Conservation (phyloP, 345 rosid species). For the Iberis pinnata region DNA sequence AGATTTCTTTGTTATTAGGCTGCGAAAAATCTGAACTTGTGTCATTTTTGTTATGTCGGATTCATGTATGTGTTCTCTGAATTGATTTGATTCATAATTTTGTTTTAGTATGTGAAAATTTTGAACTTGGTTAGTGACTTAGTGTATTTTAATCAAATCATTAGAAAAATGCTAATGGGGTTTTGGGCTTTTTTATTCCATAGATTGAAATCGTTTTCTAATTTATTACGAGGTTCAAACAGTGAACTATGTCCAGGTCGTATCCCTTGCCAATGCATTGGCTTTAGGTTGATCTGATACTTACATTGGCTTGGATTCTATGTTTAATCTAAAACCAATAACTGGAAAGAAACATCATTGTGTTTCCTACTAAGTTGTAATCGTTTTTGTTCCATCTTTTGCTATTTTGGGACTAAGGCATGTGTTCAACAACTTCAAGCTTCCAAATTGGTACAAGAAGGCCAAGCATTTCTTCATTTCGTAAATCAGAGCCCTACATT, state of each 20-base stretch:
- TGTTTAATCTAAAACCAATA: conserved; percentile 1
- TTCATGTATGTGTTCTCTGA: neutral
- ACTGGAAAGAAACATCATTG: conserved; percentile 7
- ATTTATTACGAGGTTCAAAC: neutral
- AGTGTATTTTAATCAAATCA: conserved; percentile 12
- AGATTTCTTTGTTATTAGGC: conserved; percentile 8
- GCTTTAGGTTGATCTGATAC: conserved; percentile 9
- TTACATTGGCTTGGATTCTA: neutral
- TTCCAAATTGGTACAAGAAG: conserved; percentile 49
- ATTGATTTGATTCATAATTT: conserved; percentile 7
- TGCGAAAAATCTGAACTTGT: conserved; percentile 7
- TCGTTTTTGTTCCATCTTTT: neutral
- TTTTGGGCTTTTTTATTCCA: neutral
- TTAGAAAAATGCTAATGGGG: conserved; percentile 9
- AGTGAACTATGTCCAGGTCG: neutral
- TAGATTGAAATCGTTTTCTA: conserved; percentile 10
- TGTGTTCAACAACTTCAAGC: conserved; percentile 37
- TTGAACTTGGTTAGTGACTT: conserved; percentile 13
- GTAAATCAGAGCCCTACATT: conserved; percentile 37
- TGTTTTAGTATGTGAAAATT: neutral
- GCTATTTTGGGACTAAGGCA: neutral
- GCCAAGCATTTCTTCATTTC: conserved; percentile 46
- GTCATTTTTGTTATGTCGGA: neutral
- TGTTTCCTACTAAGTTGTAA: too few relatives aligned
- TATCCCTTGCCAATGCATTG: neutral